Base-by-base conservation (phyloP, 2,329 filamentous ascomycete genomes). In the Onygena corvina region DNA sequence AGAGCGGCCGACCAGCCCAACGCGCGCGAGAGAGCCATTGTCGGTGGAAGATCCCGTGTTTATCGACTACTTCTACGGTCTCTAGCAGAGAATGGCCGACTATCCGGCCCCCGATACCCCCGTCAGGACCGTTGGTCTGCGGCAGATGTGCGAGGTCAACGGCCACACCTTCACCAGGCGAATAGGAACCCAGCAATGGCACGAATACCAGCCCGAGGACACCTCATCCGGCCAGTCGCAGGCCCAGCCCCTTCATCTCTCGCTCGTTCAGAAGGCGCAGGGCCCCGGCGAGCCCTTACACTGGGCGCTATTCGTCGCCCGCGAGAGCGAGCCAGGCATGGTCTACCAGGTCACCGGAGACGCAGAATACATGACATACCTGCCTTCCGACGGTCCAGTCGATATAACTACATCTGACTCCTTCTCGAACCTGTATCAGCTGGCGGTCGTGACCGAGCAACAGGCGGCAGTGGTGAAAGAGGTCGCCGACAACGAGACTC, bases 261-360 rank as follows among this genome's bases (percentile, higher is more conserved):
- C 52, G 8, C 57, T 61, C n/a, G 36, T 60, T 9, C 53, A 51
- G 4, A 21, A 59, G n/a, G 31, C 31, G 7, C 57, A 60, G 49
- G 52, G 44, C 2, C 46, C 47, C 18, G 53, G 52, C 5, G 57
- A 60, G 44, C 58, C 54, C 3, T 25, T 45, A 1, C 58, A 61
- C 18, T 62, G 56, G 57, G 56, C 54, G 3, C 53, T 60, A 0
- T 57, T 56, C 20, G 54, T 62, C 12, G 54, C 53, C n/a, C 52
- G 50, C 4, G 60, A 60, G 38, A 60, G 58, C 20, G 30, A 59
- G 12, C 53, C 53, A 0, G 59, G 57, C 4, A 46, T 47, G 45
- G 47, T 58, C 9, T 60, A 60, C 27, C 57, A 61, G 38, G 59
- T 60, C n/a, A 60, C 27, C 1, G 58, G 58, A 3, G 58, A 61